Evolutionary conservation across 2,329 filamentous ascomycete species (phyloP).

Genomic region (Hypoxylon sp.): DNA sequence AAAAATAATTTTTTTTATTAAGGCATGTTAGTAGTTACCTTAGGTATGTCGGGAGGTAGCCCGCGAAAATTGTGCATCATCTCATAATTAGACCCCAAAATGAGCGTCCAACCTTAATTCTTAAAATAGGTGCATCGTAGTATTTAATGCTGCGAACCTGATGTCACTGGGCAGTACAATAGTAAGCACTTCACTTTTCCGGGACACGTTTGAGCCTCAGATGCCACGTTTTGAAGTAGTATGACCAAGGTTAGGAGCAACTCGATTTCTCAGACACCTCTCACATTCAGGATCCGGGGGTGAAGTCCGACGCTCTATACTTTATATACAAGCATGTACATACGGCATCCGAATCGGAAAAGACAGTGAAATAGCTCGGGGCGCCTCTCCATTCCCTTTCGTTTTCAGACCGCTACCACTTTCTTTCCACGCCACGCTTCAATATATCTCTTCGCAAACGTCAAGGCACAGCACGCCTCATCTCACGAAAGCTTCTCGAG

Average conservation of each 20-base stretch:
- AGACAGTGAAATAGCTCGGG: conserved; percentile 25
- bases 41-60: too few relatives aligned
- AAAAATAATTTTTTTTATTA: too few relatives aligned
- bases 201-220: conserved; percentile 13
- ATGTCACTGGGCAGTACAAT: conserved; percentile 9
- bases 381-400: conserved; percentile 8
- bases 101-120: not conserved
- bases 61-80: not conserved
- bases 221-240: not conserved
- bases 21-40: too few relatives aligned
- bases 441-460: not conserved
- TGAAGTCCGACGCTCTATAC: conserved; percentile 16
- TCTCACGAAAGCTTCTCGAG: conserved; percentile 5
- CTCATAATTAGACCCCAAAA: not conserved
- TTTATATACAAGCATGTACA: conserved; percentile 30
- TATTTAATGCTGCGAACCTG: conserved; percentile 5
- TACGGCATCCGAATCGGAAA: conserved; percentile 28
- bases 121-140: conserved; percentile 3
- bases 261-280: conserved; percentile 14
- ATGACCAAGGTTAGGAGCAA: not conserved
- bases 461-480: not conserved
- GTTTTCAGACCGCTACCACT: not conserved
- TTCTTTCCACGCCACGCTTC: not conserved
- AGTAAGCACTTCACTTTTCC: not conserved
- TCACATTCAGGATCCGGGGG: conserved; percentile 6